A percentile compares a stretch with the other conserved stretches of the same genome.
Conservation (phyloP, 2,329 filamentous ascomycete species). For the Fusarium lateritium region DNA sequence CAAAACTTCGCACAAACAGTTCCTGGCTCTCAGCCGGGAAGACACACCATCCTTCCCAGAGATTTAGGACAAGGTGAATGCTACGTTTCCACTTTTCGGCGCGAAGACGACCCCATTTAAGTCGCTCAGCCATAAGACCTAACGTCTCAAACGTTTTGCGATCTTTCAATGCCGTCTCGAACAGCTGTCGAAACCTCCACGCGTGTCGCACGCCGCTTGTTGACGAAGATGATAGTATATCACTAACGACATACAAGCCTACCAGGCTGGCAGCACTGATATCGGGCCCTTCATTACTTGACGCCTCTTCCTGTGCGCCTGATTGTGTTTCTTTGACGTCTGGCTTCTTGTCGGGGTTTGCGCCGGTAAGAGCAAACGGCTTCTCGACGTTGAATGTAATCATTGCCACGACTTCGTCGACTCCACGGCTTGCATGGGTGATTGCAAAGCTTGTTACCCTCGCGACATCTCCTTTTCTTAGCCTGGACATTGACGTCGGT, state of each 20-base stretch:
- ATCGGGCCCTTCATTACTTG: constrained; percentile 67
- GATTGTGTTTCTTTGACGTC: constrained; percentile 54
- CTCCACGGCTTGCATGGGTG: constrained; percentile 85
- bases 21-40: constrained; percentile 84
- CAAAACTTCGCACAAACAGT: constrained; percentile 78
- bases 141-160: constrained; percentile 82
- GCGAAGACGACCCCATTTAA: constrained; percentile 84
- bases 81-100: constrained; percentile 89
- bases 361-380: constrained; percentile 80
- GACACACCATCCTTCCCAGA: constrained; percentile 81
- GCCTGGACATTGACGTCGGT: constrained; percentile 79
- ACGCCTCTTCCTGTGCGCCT: constrained; percentile 52
- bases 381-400: constrained; percentile 85
- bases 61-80: constrained; percentile 75
- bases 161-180: constrained; percentile 79
- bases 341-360: constrained; percentile 71
- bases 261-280: constrained; percentile 82
- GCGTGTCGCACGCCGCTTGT: constrained; percentile 85
- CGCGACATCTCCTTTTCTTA: constrained; percentile 89
- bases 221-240: constrained; percentile 84
- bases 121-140: constrained; percentile 78
- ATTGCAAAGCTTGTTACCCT: constrained; percentile 91
- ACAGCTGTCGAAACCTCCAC: constrained; percentile 87
- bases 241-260: constrained; percentile 82
- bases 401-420: constrained; percentile 92